Percentiles rank a stretch among this genome's conserved stretches.
Conservation (phyloP, 2,329 filamentous ascomycete genomes). For the Bisporella sp. region DNA sequence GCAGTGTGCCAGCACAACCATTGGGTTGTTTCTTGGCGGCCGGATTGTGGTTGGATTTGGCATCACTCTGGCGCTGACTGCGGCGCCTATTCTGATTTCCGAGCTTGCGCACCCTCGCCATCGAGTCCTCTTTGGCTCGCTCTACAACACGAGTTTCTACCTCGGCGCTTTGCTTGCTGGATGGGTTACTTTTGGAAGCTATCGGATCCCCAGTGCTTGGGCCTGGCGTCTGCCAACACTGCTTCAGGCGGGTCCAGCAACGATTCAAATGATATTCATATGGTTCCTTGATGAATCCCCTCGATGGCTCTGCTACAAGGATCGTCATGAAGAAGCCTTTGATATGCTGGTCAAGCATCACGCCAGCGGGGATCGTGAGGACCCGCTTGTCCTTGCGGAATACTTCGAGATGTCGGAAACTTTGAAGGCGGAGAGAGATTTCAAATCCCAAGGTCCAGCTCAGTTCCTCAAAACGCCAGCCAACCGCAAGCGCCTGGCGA, state of each 20-base stretch:
- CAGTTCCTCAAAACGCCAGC: no score
- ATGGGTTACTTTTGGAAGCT: neutral
- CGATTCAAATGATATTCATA: constrained; percentile 10
- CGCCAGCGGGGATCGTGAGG: constrained; percentile 42
- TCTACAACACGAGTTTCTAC: no score
- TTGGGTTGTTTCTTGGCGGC: constrained; percentile 18
- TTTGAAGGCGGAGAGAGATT: neutral
- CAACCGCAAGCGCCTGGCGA: no score
- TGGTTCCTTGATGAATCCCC: constrained; percentile 43
- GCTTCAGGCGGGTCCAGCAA: constrained; percentile 22
- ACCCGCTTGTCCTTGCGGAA: constrained; percentile 36
- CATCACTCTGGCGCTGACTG: constrained; percentile 24
- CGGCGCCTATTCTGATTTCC: constrained; percentile 26
- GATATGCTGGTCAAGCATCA: constrained; percentile 42
- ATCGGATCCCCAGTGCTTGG: constrained; percentile 18
- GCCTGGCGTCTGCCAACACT: constrained; percentile 28
- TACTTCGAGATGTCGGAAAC: constrained; percentile 36
- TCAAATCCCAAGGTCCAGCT: no score
- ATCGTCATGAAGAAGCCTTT: constrained; percentile 39
- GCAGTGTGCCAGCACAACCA: constrained; percentile 18
- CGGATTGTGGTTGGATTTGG: constrained; percentile 19
- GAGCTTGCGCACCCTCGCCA: neutral
- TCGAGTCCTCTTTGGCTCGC: no score
- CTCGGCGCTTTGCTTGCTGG: no score
- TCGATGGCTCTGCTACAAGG: constrained; percentile 49